A percentile compares a stretch with the other conserved stretches of the same genome.
phyloP scores from a whole-genome alignment of 192 early-diverging fungal species.

The Backusella sp. region DNA sequence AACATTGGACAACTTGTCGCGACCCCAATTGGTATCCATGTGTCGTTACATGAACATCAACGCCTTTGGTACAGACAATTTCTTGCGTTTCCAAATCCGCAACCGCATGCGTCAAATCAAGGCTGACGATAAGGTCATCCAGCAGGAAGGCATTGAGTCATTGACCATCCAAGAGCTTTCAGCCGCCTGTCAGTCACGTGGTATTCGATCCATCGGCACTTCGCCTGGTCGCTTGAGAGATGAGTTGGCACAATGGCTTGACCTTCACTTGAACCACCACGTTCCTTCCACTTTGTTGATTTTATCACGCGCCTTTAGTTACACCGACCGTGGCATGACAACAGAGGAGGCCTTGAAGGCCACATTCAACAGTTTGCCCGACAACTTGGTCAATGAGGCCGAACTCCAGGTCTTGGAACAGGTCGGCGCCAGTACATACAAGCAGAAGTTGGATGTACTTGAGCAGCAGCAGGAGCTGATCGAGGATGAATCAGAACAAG shows the following conservation, averaged over 20 bases:
- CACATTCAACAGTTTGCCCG: conserved; percentile 87
- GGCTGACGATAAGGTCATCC: conserved; percentile 86
- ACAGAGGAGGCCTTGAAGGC: conserved; percentile 86
- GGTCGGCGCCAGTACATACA: conserved; percentile 86
- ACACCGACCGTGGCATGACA: conserved; percentile 52
- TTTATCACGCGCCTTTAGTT: conserved; percentile 85
- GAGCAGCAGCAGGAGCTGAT: conserved; percentile 97
- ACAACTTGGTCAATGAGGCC: conserved; percentile 87
- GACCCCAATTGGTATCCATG: conserved; percentile 94
- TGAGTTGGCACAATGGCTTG: conserved; percentile 92
- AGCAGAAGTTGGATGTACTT: conserved; percentile 91
- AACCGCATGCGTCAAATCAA: conserved; percentile 83
- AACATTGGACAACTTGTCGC: conserved; percentile 89
- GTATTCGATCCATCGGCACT: conserved; percentile 85
- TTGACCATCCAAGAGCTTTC: conserved; percentile 88
- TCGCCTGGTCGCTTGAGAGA: conserved; percentile 86
- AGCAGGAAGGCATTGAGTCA: conserved; percentile 82
- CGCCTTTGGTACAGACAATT: conserved; percentile 97
- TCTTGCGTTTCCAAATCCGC: conserved; percentile 90
- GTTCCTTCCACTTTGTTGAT: conserved; percentile 90
- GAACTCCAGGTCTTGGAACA: conserved; percentile 84
- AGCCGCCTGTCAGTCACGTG: conserved; percentile 83
- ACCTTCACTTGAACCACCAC: conserved; percentile 89
- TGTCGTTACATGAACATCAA: conserved; percentile 94
- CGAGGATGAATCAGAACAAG: conserved; percentile 91